Evolutionary conservation across 2,329 filamentous ascomycete species (phyloP).

Genomic region (Blastomyces parvus): DNA sequence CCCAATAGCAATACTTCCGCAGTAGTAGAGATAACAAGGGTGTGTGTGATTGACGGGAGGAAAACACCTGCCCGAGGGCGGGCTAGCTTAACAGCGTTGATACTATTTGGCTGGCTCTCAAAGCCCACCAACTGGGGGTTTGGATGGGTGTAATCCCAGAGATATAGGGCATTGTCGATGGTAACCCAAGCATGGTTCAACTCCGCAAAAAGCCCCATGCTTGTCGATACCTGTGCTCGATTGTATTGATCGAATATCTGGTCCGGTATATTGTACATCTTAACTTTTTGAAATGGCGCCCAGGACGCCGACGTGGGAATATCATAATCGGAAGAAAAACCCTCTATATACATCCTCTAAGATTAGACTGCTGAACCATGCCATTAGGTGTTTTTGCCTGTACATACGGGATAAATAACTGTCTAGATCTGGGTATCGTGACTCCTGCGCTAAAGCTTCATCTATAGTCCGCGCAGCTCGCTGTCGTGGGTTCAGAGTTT

Average conservation of each 20-base stretch:
- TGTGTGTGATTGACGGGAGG: constrained; percentile 70
- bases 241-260: constrained; percentile 90
- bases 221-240: constrained; percentile 72
- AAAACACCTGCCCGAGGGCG: constrained; percentile 82
- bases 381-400: neutral
- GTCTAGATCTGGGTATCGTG: constrained; percentile 79
- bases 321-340: constrained; percentile 87
- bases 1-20: constrained; percentile 81
- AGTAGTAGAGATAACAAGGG: constrained; percentile 81
- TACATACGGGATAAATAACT: constrained; percentile 76
- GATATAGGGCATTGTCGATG: constrained; percentile 89
- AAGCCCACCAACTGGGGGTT: constrained; percentile 86
- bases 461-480: constrained; percentile 80
- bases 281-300: constrained; percentile 80
- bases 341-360: constrained; percentile 47
- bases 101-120: constrained; percentile 78
- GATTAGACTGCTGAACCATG: neutral
- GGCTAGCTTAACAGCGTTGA: constrained; percentile 82
- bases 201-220: constrained; percentile 90
- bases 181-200: constrained; percentile 92
- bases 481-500: constrained; percentile 57
- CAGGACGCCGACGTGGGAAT: constrained; percentile 59
- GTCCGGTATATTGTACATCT: constrained; percentile 83
- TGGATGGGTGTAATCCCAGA: constrained; percentile 96
- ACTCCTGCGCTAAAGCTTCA: constrained; percentile 63